These are phyloP conservation scores for Colletotrichum lentis DNA, from an alignment of 2,329 filamentous ascomycete genomes.

Conservation along the genomic window DNA sequence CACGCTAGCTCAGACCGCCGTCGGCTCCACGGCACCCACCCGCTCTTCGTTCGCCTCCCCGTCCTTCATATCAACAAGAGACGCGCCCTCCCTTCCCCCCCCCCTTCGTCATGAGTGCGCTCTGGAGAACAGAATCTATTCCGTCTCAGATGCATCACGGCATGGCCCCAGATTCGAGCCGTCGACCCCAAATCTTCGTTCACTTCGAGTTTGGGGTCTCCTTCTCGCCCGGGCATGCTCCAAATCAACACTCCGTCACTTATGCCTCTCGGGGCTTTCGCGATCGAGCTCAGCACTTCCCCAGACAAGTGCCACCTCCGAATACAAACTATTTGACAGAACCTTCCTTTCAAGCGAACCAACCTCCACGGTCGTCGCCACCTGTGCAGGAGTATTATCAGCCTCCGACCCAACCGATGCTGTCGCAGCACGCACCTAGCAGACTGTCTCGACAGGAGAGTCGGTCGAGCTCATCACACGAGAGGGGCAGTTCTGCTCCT, in stretches of 20 bases:
- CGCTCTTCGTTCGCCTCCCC: slow-evolving; percentile 20
- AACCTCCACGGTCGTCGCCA: slow-evolving; percentile 31
- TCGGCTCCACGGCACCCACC: slow-evolving; percentile 20
- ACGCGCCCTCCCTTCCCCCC: slow-evolving; percentile 1
- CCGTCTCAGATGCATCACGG: slow-evolving; percentile 41
- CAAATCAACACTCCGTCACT: slow-evolving; percentile 55
- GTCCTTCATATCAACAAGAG: slow-evolving; percentile 30
- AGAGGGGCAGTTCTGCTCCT: slow-evolving; percentile 59
- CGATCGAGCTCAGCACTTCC: slow-evolving; percentile 52
- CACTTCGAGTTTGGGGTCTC: slow-evolving; percentile 63
- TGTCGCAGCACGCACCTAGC: slow-evolving; percentile 28
- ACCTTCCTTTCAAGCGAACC: slow-evolving; percentile 25
- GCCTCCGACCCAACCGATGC: slow-evolving; percentile 28
- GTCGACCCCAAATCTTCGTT: slow-evolving; percentile 57
- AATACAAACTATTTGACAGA: slow-evolving; percentile 55
- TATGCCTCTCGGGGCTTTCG: slow-evolving; percentile 58
- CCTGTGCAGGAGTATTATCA: slow-evolving; percentile 39
- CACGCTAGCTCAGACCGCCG: slow-evolving; percentile 30
- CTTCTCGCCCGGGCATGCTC: slow-evolving; percentile 55
- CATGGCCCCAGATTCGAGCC: slow-evolving; percentile 42
- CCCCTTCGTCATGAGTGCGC: slow-evolving; percentile 40
- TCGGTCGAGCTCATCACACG: slow-evolving; percentile 46
- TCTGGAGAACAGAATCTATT: slow-evolving; percentile 38
- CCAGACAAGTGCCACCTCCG: slow-evolving; percentile 56
- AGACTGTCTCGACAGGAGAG: slow-evolving; percentile 37